Evolutionary conservation across 2,329 filamentous ascomycete species (phyloP), one percentile per base, ranked within the genome.

Genomic region (Pseudogymnoascus sp.): DNA sequence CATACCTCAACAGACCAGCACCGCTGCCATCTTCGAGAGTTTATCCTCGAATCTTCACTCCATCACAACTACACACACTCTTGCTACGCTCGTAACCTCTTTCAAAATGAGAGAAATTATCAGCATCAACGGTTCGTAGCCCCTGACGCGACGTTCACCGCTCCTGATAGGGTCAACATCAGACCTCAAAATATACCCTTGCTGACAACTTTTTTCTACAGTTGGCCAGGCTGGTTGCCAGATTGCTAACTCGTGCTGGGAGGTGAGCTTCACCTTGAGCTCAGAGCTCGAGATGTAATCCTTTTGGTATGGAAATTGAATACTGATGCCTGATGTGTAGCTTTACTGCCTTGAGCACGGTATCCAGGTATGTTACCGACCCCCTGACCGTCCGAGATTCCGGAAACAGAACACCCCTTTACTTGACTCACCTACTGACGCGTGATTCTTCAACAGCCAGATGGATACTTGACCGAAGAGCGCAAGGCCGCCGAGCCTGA

Each of bases 181-280:
- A 59, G 29, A 41, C 35, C 12, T 39, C 21, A 58, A 62, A 60
- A 62, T 63, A 61, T 64, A 63, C 74, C 67, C 67, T 73, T 78
- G 75, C 73, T 77, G 62, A 62, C 45, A 43, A 37, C 52, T 12
- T 62, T 55, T 66, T 61, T 68, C 60, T 75, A 74, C 78, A 99
- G 94, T 99, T 85, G 94, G 94, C 81, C 94, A 99, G 87, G 94
- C 94, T 78, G 94, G 94, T 89, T 97, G 94, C 88, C 94, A 99
- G 80, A 99, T 99, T 77, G 94, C 93, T 82, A 99, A 99, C 85
- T 94, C 94, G 73, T 97, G 94, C 88, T 99, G 94, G 94, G 94
- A 99, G 92, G 94, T 99, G 83, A 83, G 91, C 83, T 74, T 73
- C 65, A 64, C 55, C 35, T 8, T 61, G 37, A 33, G 26, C 26